A percentile compares a stretch with the other conserved stretches of the same genome.
These are phyloP conservation scores for Detonula confervacea DNA, from an alignment of 352 stramenopile species.

Conservation along the genomic window DNA sequence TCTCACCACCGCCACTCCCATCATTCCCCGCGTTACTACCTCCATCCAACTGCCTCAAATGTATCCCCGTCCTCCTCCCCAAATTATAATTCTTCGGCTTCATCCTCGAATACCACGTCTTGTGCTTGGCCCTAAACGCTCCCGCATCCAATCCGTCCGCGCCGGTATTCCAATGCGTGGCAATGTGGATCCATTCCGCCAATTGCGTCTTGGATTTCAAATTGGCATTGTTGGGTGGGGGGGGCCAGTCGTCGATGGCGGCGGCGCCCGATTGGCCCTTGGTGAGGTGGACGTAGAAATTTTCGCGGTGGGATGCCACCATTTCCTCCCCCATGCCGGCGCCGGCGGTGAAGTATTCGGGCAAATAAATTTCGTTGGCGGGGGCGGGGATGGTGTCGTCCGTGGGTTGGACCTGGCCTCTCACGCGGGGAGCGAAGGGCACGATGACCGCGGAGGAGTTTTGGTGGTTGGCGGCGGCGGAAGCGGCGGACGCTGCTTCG, in stretches of 20 bases:
- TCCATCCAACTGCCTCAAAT: conserved; percentile 13
- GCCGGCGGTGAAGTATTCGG: neutral
- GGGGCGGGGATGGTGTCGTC: neutral
- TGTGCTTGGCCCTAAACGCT: conserved; percentile 36
- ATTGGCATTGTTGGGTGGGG: conserved; percentile 36
- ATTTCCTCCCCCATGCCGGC: neutral
- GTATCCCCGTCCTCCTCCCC: conserved; percentile 42
- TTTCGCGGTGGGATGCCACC: neutral
- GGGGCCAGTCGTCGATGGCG: conserved; percentile 14
- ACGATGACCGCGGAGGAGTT: too few relatives aligned
- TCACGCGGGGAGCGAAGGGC: neutral
- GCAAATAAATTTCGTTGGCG: neutral
- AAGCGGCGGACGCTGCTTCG: neutral
- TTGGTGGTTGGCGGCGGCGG: neutral
- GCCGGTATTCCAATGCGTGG: conserved; percentile 38
- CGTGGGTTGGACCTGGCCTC: neutral
- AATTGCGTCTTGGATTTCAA: conserved; percentile 36
- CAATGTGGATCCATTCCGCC: conserved; percentile 46
- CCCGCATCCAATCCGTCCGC: conserved; percentile 35
- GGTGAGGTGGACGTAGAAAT: conserved; percentile 33
- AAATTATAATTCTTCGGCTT: conserved; percentile 41
- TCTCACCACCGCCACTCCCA: neutral
- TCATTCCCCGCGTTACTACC: conserved; percentile 1
- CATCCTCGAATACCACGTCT: conserved; percentile 50
- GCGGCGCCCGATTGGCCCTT: neutral